Evolutionary conservation across 805 yeast genomes (phyloP), one percentile per base, ranked within the genome.

Genomic region (Blastobotrys muscicola): DNA sequence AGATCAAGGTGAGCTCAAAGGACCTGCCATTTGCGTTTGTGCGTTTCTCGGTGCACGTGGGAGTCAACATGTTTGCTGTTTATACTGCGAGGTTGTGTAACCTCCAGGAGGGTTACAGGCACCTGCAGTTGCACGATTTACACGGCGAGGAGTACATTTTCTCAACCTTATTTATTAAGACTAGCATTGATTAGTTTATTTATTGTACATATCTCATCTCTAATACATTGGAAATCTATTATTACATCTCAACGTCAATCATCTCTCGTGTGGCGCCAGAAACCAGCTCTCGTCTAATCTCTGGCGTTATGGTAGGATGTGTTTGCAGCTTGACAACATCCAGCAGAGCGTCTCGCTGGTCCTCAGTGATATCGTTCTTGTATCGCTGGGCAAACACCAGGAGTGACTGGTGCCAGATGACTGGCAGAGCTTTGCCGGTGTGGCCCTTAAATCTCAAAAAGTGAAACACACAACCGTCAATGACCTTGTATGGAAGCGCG

Each of bases 351-450:
- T 92, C 98, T 61, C 96, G 76, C 70, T 92, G 99, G 61, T 92
- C 99, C 55, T 86, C 95, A n/a, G 98, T 92, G 46, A 92, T 85
- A 70, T 92, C 98, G 59, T 92, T 90, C 64, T 90, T 92, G 62
- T 92, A 92, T 51, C 96, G 75, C 67, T 89, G 97, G 31, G 97
- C 95, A 68, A 92, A 92, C 1, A 92, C 82, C 45, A 92, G 71
- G 59, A 92, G 83, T 2, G 97, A 90, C 62, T 90, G 94, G 62
- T 94, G 97, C 97, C 98, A 92, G 32, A 90, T 90, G 12, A 92
- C 84, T 6, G 98, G 97, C 59, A 92, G 71, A 40, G 74, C 75
- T 20, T 82, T 78, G 8, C 51, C 55, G 40, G 56, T 53, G 32
- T 45, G 45, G 36, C 53, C 48, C 68, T 97, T 76, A 65, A 92